Conservation (phyloP, 768 basidiomycete species). For the Strobilomyces confusus region DNA sequence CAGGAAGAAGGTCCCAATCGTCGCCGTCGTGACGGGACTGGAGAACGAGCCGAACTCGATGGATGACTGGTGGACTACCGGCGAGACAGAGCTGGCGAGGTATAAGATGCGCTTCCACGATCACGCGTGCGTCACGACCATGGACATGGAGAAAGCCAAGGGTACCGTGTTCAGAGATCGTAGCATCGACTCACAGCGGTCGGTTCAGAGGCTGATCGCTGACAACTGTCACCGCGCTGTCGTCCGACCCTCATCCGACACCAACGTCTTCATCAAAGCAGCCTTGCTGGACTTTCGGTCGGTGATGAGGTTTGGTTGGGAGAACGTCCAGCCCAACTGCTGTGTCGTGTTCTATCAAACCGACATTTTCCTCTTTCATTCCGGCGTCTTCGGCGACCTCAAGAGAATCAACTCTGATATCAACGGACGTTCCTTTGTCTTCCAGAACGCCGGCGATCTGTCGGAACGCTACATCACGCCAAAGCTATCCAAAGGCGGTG, state of each 20-base stretch:
- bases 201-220: constrained; percentile 20
- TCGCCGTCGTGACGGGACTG: constrained; percentile 31
- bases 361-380: constrained; percentile 11
- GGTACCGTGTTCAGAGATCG: constrained; percentile 18
- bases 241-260: constrained; percentile 16
- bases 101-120: constrained; percentile 36
- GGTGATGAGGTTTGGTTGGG: constrained; percentile 24
- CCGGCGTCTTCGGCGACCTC: constrained; percentile 16
- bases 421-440: constrained; percentile 23
- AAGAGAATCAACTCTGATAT: constrained; percentile 17
- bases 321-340: constrained; percentile 15
- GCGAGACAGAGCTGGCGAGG: constrained; percentile 28
- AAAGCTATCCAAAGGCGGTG: constrained; percentile 20
- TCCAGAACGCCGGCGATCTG: constrained; percentile 17
- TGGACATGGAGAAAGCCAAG: constrained; percentile 13
- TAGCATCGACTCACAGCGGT: constrained; percentile 18
- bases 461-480: constrained; percentile 12
- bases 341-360: constrained; percentile 19
- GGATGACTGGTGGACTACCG: constrained; percentile 38
- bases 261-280: constrained; percentile 24
- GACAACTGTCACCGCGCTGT: constrained; percentile 14
- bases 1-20: constrained; percentile 30
- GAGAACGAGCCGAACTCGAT: constrained; percentile 32
- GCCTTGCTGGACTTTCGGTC: constrained; percentile 26
- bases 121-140: constrained; percentile 42